A percentile compares a stretch with the other conserved stretches of the same genome.
These are phyloP conservation scores for Tagetes patula DNA, from an alignment of 129 eudicot species.

Conservation along the genomic window DNA sequence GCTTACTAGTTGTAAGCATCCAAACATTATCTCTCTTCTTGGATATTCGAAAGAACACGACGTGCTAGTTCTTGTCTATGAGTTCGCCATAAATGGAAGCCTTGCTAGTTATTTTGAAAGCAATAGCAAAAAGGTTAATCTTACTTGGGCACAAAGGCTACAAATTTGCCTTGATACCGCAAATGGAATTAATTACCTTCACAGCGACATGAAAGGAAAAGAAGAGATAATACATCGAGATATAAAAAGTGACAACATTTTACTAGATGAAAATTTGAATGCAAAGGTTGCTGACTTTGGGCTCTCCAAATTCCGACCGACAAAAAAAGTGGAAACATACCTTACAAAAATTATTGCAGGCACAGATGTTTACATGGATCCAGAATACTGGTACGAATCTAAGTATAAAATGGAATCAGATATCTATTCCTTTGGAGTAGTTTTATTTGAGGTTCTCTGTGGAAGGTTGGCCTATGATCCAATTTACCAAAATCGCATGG, in stretches of 20 bases:
- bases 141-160: conserved; percentile 13
- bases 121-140: background rate
- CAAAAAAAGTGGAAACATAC: background rate
- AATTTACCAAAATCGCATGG: background rate
- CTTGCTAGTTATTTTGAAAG: background rate
- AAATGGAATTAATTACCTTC: conserved; percentile 1
- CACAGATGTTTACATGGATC: background rate
- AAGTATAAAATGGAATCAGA: conserved; percentile 7
- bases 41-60: background rate
- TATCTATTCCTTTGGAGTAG: conserved; percentile 12
- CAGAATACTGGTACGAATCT: background rate
- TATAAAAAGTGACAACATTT: conserved; percentile 15
- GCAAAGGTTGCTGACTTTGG: conserved; percentile 15
- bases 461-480: background rate
- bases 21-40: conserved; percentile 8
- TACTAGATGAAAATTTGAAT: conserved; percentile 1
- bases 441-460: conserved; percentile 9
- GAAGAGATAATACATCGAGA: conserved; percentile 14
- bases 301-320: background rate
- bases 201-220: conserved; percentile 1
- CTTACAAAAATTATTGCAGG: background rate
- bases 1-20: conserved; percentile 11
- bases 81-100: conserved; percentile 6
- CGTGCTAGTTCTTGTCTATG: conserved; percentile 5
- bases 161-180: conserved; percentile 20